Percentiles rank a stretch among this genome's conserved stretches.
phyloP scores from a whole-genome alignment of 2,329 filamentous ascomycete species.

The Coniochaeta sp. region DNA sequence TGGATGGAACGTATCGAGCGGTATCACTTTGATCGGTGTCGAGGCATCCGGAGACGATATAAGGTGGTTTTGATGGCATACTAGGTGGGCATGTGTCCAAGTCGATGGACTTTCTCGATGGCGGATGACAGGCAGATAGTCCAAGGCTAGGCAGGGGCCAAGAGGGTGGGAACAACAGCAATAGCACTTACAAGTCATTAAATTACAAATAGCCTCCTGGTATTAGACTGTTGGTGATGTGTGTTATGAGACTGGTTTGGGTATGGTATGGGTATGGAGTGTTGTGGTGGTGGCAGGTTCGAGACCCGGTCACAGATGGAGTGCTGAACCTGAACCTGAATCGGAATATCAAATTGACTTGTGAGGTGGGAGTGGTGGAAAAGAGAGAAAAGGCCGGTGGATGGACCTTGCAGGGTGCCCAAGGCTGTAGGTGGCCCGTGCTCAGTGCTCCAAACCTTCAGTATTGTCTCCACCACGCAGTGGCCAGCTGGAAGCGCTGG shows the following conservation, averaged over 20 bases:
- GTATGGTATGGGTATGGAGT: neutral
- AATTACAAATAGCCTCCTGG: slow-evolving; percentile 36
- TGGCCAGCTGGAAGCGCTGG: neutral
- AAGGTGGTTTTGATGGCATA: slow-evolving; percentile 19
- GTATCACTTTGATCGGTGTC: slow-evolving; percentile 27
- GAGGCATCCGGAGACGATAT: slow-evolving; percentile 15
- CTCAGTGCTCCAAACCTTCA: neutral
- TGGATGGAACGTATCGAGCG: slow-evolving; percentile 23
- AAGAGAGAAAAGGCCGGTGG: neutral
- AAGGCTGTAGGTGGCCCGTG: neutral
- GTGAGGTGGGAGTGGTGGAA: neutral
- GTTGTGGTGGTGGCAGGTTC: slow-evolving; percentile 6
- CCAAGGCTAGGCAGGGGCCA: slow-evolving; percentile 26
- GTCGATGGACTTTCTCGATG: slow-evolving; percentile 18
- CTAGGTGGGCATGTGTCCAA: slow-evolving; percentile 25
- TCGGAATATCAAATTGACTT: slow-evolving; percentile 10
- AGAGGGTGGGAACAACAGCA: slow-evolving; percentile 16
- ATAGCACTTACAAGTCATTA: slow-evolving; percentile 43
- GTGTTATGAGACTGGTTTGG: neutral
- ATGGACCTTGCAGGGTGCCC: neutral
- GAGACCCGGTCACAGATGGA: neutral
- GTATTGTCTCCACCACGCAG: neutral
- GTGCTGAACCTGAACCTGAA: neutral
- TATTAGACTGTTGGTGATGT: slow-evolving; percentile 17
- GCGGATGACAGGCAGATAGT: slow-evolving; percentile 15